These are phyloP conservation scores for Fragaria vesca DNA, from an alignment of 306 rosid genomes.

Conservation along the genomic window DNA sequence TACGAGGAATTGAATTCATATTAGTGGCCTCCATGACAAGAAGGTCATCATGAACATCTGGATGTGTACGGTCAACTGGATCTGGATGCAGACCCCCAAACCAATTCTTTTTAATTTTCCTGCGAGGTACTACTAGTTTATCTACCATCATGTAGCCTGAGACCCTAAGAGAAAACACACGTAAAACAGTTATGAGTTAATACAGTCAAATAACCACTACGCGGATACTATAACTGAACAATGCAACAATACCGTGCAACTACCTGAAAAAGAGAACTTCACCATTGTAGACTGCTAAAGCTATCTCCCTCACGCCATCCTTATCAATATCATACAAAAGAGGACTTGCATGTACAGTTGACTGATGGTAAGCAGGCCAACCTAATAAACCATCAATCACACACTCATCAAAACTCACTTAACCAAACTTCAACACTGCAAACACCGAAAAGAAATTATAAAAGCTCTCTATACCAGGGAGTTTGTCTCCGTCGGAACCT, in stretches of 20 bases:
- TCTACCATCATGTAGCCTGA: slow-evolving; percentile 97
- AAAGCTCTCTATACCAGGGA: slow-evolving; percentile 59
- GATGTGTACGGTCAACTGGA: slow-evolving; percentile 86
- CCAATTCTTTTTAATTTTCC: slow-evolving; percentile 84
- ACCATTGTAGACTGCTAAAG: slow-evolving; percentile 94
- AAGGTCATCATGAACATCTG: slow-evolving; percentile 81
- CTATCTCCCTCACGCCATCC: slow-evolving; percentile 96
- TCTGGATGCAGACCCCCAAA: slow-evolving; percentile 64
- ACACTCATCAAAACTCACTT: neutral
- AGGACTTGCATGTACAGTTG: slow-evolving; percentile 96
- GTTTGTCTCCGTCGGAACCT: slow-evolving; percentile 97
- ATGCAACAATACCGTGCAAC: slow-evolving; percentile 15
- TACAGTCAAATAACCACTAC: neutral
- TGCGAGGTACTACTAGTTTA: slow-evolving; percentile 83
- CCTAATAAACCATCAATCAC: slow-evolving; percentile 56
- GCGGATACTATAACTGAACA: neutral
- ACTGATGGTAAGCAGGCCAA: slow-evolving; percentile 99
- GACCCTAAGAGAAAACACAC: slow-evolving; percentile 50
- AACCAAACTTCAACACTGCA: slow-evolving; percentile 19
- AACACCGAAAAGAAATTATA: neutral
- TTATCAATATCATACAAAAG: slow-evolving; percentile 93
- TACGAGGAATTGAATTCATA: slow-evolving; percentile 47
- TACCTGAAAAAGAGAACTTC: slow-evolving; percentile 98
- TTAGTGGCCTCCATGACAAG: slow-evolving; percentile 59
- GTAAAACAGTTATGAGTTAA: neutral